Percentiles rank a stretch among this genome's conserved stretches.
phyloP scores from a whole-genome alignment of 331 rosid genomes.

The Saraca asoca region DNA sequence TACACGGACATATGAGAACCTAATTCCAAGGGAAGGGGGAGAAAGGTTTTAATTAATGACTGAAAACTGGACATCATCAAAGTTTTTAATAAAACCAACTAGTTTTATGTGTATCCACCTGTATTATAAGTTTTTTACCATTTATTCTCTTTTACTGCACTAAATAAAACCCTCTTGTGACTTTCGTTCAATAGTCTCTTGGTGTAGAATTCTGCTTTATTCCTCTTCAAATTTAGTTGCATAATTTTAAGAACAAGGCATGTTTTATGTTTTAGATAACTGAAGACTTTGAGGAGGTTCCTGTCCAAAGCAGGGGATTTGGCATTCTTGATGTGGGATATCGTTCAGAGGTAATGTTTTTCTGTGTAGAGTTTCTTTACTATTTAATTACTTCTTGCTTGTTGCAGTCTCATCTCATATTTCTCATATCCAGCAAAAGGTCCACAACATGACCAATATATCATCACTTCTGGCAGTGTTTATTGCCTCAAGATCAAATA shows the following conservation, averaged over 20 bases:
- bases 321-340: conserved; percentile 96
- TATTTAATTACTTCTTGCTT: conserved; percentile 22
- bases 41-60: conserved; percentile 12
- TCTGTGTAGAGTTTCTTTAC: conserved; percentile 29
- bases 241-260: conserved; percentile 30
- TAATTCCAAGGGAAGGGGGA: too few relatives aligned
- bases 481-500: neutral
- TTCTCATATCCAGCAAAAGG: conserved; percentile 12
- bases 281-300: conserved; percentile 92
- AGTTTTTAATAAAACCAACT: neutral
- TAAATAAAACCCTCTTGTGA: too few relatives aligned
- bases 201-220: conserved; percentile 27
- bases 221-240: conserved; percentile 19
- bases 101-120: neutral
- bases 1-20: neutral
- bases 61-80: neutral
- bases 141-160: neutral
- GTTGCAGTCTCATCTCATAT: neutral
- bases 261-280: conserved; percentile 60
- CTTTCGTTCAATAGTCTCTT: conserved; percentile 22
- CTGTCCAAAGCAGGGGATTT: conserved; percentile 97
- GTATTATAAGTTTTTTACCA: neutral
- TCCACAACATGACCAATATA: neutral
- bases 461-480: conserved; percentile 25
- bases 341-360: conserved; percentile 71